Base-by-base conservation (phyloP, 164 flowering plant genomes). In the Magnolia changhungtana region DNA sequence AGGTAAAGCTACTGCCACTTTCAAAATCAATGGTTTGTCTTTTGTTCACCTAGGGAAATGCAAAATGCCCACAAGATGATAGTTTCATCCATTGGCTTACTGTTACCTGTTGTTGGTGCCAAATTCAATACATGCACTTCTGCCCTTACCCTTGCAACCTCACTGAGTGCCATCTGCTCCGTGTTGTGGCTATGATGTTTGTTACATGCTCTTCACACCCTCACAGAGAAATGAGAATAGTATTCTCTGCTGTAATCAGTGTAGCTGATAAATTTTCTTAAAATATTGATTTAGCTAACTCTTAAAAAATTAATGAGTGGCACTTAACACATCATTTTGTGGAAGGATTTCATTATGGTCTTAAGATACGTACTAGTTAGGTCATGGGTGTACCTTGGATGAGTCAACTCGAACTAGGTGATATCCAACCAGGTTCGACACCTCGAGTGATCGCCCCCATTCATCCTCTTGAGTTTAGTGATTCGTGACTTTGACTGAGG, bases 1-100 rank as follows among this genome's bases (percentile, higher is more conserved):
- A 67, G 91, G 88, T 85, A 74, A 82, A 64, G 20, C 13, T n/a
- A 6, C 1, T 49, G 13, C 37, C 37, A 29, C 49, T 67, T 64
- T 64, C 10, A 19, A 64, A 8, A 7, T 64, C 8, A 20, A 64
- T 21, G 9, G 27, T 64, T 23, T n/a, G 27, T 8, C 19, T 64
- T 29, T 64, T 18, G 2, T 18, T 29, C 49, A 29, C 50, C 0
- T 14, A 67, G 6, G 24, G 23, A 65, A 65, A 65, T 9, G 11
- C 27, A 21, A 19, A 11, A 14, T 29, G 45, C 18, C 8, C 70
- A 7, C 49, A 67, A 8, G 14, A 67, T 8, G 45, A 37, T 67
- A 24, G 10, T 67, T 69, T 7, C 51, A 69, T 16, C 55, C 13
- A 7, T 51, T n/a, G 6, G 4, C 16, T 37, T 37, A 3, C 0